These are phyloP conservation scores for Emericellopsis cladophorae DNA, from an alignment of 2,329 filamentous ascomycete genomes.

Conservation along the genomic window DNA sequence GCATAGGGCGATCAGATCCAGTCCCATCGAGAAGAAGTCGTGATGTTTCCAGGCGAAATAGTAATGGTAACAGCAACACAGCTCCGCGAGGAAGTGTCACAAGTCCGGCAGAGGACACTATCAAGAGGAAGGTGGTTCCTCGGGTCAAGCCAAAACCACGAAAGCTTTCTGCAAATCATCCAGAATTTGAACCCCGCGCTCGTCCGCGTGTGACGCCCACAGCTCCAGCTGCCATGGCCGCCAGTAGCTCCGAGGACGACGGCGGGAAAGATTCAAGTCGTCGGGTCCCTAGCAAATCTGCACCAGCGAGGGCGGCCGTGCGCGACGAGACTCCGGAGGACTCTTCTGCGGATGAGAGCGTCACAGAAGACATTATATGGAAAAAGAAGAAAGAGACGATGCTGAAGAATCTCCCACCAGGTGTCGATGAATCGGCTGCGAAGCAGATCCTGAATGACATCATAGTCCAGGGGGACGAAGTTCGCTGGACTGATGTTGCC, in stretches of 20 bases:
- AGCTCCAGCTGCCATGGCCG: too few species aligned
- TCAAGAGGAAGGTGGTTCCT: too few species aligned
- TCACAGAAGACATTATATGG: slow-evolving; percentile 36
- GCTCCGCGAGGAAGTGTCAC: too few species aligned
- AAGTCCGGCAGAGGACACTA: too few species aligned
- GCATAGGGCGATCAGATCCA: background rate
- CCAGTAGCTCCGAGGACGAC: background rate
- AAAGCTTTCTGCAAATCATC: too few species aligned
- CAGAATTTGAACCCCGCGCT: too few species aligned
- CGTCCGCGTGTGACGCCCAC: too few species aligned
- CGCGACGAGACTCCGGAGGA: slow-evolving; percentile 23
- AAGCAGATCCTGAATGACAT: slow-evolving; percentile 95
- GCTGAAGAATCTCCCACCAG: slow-evolving; percentile 66
- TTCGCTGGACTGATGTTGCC: slow-evolving; percentile 88
- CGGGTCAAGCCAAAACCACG: too few species aligned
- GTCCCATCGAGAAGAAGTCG: background rate
- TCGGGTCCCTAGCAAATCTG: background rate
- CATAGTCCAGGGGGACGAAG: slow-evolving; percentile 84
- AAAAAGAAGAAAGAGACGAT: slow-evolving; percentile 50
- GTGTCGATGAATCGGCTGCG: slow-evolving; percentile 70
- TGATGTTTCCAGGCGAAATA: background rate
- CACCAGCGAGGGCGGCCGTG: slow-evolving; percentile 1
- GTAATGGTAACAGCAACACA: too few species aligned
- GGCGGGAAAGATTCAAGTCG: too few species aligned
- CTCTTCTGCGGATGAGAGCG: slow-evolving; percentile 24